Percentiles rank a stretch among this genome's conserved stretches.
Evolutionary conservation across 495 filamentous ascomycete species (phyloP).

Genomic region (Trichocladium antarcticum): DNA sequence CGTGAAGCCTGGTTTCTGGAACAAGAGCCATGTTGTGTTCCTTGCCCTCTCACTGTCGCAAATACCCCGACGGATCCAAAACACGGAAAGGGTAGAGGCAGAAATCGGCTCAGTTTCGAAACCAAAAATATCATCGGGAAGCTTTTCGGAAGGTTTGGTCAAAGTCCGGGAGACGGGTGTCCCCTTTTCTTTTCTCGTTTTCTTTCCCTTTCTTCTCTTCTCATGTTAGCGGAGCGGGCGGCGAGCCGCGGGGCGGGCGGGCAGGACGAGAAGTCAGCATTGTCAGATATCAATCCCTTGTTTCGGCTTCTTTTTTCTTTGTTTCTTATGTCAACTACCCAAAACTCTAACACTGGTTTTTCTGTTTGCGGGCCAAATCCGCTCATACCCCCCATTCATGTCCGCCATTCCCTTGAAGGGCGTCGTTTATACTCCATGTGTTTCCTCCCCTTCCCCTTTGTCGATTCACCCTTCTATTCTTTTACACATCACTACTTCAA

Average conservation of each 20-base stretch:
- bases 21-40: background rate
- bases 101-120: constrained; percentile 11
- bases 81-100: constrained; percentile 5
- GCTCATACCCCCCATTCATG: background rate
- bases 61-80: background rate
- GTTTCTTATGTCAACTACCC: constrained; percentile 25
- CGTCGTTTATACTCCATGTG: background rate
- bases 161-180: constrained; percentile 12
- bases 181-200: background rate
- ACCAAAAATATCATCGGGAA: constrained; percentile 9
- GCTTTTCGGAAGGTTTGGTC: constrained; percentile 16
- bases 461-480: background rate
- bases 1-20: background rate
- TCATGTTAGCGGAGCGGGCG: constrained; percentile 3
- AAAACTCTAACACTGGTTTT: background rate
- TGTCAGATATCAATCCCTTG: constrained; percentile 9
- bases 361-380: no score
- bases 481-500: background rate
- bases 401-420: background rate
- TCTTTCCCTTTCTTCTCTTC: background rate
- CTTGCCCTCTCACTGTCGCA: background rate
- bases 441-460: background rate
- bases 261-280: constrained; percentile 6
- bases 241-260: background rate
- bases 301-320: constrained; percentile 8